Conservation (phyloP, 2,329 filamentous ascomycete species). For the Microdochium bolleyi region DNA sequence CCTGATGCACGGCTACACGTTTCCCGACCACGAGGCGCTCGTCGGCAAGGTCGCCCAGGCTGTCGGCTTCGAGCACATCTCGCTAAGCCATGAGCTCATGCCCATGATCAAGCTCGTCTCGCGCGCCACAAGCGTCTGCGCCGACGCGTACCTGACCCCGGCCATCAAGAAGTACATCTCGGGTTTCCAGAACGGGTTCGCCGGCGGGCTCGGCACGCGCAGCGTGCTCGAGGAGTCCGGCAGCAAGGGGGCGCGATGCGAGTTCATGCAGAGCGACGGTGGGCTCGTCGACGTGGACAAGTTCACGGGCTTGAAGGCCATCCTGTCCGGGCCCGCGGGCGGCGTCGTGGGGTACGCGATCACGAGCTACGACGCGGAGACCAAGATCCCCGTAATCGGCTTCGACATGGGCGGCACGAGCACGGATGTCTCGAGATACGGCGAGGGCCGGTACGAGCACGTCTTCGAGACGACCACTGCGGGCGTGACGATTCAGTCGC, state of each 20-base stretch:
- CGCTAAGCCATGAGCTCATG: constrained; percentile 73
- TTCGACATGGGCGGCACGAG: constrained; percentile 91
- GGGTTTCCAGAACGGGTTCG: constrained; percentile 75
- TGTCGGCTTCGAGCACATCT: constrained; percentile 78
- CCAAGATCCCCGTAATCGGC: constrained; percentile 79
- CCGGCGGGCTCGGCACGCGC: constrained; percentile 68
- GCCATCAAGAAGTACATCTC: constrained; percentile 66
- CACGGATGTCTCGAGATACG: constrained; percentile 85
- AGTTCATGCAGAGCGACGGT: constrained; percentile 92
- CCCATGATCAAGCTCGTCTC: constrained; percentile 84
- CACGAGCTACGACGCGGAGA: constrained; percentile 79
- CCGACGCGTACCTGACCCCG: constrained; percentile 73
- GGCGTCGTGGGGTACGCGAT: constrained; percentile 89
- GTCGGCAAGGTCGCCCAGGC: constrained; percentile 70
- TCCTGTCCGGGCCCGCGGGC: constrained; percentile 84
- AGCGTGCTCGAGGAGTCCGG: constrained; percentile 62
- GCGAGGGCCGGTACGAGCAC: constrained; percentile 79
- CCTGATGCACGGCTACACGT: constrained; percentile 89
- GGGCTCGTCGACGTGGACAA: constrained; percentile 65
- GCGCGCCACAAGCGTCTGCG: constrained; percentile 67
- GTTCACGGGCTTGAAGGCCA: constrained; percentile 79
- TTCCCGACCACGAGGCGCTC: constrained; percentile 74
- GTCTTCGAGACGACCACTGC: constrained; percentile 92
- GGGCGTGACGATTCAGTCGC: constrained; percentile 88
- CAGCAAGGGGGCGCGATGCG: constrained; percentile 67